Evolutionary conservation across 371 early-diverging fungal genomes (phyloP), one percentile per base, ranked within the genome.

Genomic region (Mucor irregularis): DNA sequence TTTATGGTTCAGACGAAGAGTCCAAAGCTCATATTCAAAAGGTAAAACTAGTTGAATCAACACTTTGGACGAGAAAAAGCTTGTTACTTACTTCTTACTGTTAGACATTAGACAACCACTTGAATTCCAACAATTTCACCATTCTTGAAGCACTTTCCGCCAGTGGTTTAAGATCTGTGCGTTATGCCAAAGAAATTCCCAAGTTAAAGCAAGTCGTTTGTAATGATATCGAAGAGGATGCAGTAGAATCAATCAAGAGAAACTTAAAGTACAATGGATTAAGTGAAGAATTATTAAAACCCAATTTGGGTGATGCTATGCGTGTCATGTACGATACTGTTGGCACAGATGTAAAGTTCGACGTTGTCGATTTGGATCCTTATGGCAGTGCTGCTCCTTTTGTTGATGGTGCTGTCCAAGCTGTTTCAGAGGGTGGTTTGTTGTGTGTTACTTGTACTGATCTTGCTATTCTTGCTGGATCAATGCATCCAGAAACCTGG

Each of bases 371-470:
- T 75, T 73, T 96, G 64, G 99, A 99, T 82, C 99, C 99, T 11
- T 99, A 98, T 76, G 99, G 99, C 17, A 88, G 96, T 3, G 99
- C 98, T 3, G 82, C 95, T 2, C 98, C 97, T 5, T 99, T 98
- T 71, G 71, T 99, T 13, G 99, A 99, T 64, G 95, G 87, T 26
- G 99, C 99, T 9, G 89, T 99, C 1, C 93, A 95, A 58, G 85
- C 94, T 1, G 93, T 99, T 7, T 78, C 88, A 39, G 91, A 96
- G 52, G 98, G 97, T 45, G 99, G 94, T 16, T 74, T 99, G 24
- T 76, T 99, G 22, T 98, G 98, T 72, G 89, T 99, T 24, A 99
- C 99, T 3, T 97, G 99, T 76, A 99, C 99, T 0, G 99, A 99
- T 85, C 84, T 98, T 71, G 98, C 96, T 9, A 92, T 98, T 8